phyloP scores from a whole-genome alignment of 2,329 filamentous ascomycete species.

The Monascus ruber region DNA sequence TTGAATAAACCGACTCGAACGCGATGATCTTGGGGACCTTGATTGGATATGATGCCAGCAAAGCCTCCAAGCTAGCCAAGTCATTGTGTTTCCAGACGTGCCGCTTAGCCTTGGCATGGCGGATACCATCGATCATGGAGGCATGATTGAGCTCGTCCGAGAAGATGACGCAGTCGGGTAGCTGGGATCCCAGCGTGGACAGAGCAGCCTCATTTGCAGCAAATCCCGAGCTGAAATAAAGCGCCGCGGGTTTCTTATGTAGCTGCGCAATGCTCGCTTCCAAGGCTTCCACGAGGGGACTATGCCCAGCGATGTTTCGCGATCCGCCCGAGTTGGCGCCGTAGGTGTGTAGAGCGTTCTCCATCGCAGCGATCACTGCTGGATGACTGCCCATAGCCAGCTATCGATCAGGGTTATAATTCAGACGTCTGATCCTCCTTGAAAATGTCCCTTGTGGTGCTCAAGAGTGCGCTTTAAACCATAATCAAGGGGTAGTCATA shows the following conservation, averaged over 20 bases:
- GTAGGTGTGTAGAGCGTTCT: conserved; percentile 86
- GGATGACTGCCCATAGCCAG: conserved; percentile 93
- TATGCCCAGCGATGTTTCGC: conserved; percentile 97
- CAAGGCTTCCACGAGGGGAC: conserved; percentile 78
- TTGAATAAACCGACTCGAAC: conserved; percentile 97
- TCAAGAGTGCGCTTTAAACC: too few species aligned
- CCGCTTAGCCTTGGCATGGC: conserved; percentile 93
- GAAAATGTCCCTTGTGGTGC: too few species aligned
- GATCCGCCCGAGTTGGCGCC: conserved; percentile 92
- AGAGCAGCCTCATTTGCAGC: conserved; percentile 96
- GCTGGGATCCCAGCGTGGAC: conserved; percentile 88
- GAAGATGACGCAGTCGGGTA: conserved; percentile 94
- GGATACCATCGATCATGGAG: conserved; percentile 98
- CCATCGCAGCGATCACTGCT: conserved; percentile 80
- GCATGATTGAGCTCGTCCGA: conserved; percentile 96
- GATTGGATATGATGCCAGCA: conserved; percentile 74
- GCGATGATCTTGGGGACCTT: conserved; percentile 94
- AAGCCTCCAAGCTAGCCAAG: conserved; percentile 79
- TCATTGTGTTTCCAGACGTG: conserved; percentile 99
- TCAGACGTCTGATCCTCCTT: too few species aligned
- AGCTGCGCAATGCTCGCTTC: conserved; percentile 75
- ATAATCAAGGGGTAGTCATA: too few species aligned
- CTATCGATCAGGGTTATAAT: too few species aligned
- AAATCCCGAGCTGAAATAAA: conserved; percentile 97
- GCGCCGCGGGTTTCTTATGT: conserved; percentile 79